Evolutionary conservation across 805 yeast species (phyloP).

Genomic region (Candida sonorensis): DNA sequence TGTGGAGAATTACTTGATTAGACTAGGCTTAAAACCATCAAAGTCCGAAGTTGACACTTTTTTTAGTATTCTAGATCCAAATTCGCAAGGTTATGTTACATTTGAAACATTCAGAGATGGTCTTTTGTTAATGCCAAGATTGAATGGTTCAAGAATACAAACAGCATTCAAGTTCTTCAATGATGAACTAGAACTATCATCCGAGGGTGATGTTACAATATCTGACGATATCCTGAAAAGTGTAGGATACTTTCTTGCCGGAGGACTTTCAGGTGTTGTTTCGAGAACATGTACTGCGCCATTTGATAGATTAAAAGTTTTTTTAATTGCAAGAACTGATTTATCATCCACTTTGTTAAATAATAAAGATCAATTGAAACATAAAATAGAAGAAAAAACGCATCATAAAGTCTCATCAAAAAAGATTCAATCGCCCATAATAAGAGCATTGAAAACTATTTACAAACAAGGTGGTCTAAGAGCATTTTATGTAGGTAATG

Average conservation of each 20-base stretch:
- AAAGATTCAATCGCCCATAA: slow-evolving; percentile 63
- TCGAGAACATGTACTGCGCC: slow-evolving; percentile 97
- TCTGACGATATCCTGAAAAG: slow-evolving; percentile 76
- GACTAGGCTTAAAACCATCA: slow-evolving; percentile 48
- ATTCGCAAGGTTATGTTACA: slow-evolving; percentile 61
- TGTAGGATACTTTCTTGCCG: slow-evolving; percentile 86
- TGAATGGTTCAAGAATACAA: slow-evolving; percentile 65
- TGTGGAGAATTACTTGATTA: slow-evolving; percentile 54
- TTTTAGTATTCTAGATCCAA: slow-evolving; percentile 48
- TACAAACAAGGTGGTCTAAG: slow-evolving; percentile 85
- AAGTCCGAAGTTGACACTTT: slow-evolving; percentile 46
- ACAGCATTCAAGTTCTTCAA: slow-evolving; percentile 78
- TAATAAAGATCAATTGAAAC: slow-evolving; percentile 37
- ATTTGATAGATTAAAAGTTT: slow-evolving; percentile 90
- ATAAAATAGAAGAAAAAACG: slow-evolving; percentile 28
- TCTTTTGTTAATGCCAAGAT: slow-evolving; percentile 73
- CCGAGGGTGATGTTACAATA: slow-evolving; percentile 90
- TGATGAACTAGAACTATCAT: slow-evolving; percentile 66
- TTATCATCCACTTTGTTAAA: slow-evolving; percentile 62
- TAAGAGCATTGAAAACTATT: slow-evolving; percentile 72
- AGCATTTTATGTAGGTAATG: slow-evolving; percentile 93
- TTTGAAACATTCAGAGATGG: slow-evolving; percentile 85
- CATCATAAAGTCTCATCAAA: slow-evolving; percentile 35
- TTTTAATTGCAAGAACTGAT: slow-evolving; percentile 85
- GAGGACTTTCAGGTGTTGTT: slow-evolving; percentile 93